Conservation (phyloP, 768 basidiomycete genomes). For the Lepiota brunneoincarnata region DNA sequence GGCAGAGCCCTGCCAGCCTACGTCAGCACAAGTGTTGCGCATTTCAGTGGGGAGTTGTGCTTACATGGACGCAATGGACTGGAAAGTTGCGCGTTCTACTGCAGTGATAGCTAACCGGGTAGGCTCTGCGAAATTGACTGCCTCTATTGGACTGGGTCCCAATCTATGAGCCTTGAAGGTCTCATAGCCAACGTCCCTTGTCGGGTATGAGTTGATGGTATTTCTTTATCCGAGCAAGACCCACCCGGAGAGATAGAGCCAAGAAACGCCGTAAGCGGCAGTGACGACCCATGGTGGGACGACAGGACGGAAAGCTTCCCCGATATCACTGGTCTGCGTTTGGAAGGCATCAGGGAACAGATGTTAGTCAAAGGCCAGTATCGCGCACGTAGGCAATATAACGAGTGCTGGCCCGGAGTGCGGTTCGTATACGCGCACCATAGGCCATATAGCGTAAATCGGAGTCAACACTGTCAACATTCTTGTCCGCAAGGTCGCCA, state of each 20-base stretch:
- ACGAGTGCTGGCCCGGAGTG: conserved; percentile 62
- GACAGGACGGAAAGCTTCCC: conserved; percentile 81
- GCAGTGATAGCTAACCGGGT: conserved; percentile 68
- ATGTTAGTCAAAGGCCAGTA: neutral
- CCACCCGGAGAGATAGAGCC: conserved; percentile 70
- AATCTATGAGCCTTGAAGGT: conserved; percentile 71
- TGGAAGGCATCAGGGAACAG: conserved; percentile 19
- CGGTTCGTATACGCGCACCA: conserved; percentile 74
- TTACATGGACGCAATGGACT: conserved; percentile 80
- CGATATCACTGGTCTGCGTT: conserved; percentile 72
- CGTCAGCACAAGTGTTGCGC: conserved; percentile 9
- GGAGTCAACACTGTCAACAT: conserved; percentile 67
- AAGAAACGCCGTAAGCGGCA: conserved; percentile 78
- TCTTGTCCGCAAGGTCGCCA: conserved; percentile 55
- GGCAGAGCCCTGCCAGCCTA: conserved; percentile 62
- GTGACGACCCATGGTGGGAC: conserved; percentile 70
- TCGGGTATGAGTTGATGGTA: conserved; percentile 1
- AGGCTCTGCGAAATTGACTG: conserved; percentile 66
- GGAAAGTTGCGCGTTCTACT: conserved; percentile 75
- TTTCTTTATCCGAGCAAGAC: conserved; percentile 11
- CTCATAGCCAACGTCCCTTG: conserved; percentile 75
- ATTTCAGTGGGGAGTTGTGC: conserved; percentile 22
- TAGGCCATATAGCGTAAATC: conserved; percentile 75
- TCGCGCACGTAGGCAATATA: conserved; percentile 75
- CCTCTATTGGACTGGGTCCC: conserved; percentile 67